Conservation (phyloP, 1,139 yeast species). For the Candida gigantensis region DNA sequence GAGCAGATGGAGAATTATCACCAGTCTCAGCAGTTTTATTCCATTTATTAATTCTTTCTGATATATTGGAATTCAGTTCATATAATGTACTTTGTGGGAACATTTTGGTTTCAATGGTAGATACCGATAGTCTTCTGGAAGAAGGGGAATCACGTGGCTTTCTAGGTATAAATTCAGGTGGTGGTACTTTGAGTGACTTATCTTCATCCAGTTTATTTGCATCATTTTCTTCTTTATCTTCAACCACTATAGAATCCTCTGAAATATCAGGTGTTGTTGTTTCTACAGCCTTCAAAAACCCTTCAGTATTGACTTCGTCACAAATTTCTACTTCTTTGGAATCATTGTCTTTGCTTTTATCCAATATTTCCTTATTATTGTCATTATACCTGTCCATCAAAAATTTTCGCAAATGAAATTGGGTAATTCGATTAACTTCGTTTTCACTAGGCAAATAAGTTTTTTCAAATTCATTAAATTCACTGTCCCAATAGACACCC, state of each 20-base stretch:
- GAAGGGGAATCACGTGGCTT: slow-evolving; percentile 7
- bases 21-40: slow-evolving; percentile 14
- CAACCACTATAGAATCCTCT: slow-evolving; percentile 9
- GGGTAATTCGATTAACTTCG: slow-evolving; percentile 88
- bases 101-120: slow-evolving; percentile 15
- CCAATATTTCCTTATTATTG: slow-evolving; percentile 12
- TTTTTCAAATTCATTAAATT: slow-evolving; percentile 79
- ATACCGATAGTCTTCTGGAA: slow-evolving; percentile 9
- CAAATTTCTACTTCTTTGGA: background rate
- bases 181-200: too few relatives aligned
- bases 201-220: slow-evolving; percentile 4
- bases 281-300: too few relatives aligned
- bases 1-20: slow-evolving; percentile 1
- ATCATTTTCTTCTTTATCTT: slow-evolving; percentile 17
- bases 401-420: slow-evolving; percentile 79
- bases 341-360: background rate
- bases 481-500: slow-evolving; percentile 87
- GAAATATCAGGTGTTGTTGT: background rate
- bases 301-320: background rate
- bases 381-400: slow-evolving; percentile 55
- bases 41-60: slow-evolving; percentile 18
- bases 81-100: slow-evolving; percentile 13
- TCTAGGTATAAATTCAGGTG: slow-evolving; percentile 10
- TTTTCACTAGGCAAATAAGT: slow-evolving; percentile 86
- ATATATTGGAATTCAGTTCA: slow-evolving; percentile 15